Base-by-base conservation (phyloP, 495 filamentous ascomycete genomes). In the Neurospora sp. region DNA sequence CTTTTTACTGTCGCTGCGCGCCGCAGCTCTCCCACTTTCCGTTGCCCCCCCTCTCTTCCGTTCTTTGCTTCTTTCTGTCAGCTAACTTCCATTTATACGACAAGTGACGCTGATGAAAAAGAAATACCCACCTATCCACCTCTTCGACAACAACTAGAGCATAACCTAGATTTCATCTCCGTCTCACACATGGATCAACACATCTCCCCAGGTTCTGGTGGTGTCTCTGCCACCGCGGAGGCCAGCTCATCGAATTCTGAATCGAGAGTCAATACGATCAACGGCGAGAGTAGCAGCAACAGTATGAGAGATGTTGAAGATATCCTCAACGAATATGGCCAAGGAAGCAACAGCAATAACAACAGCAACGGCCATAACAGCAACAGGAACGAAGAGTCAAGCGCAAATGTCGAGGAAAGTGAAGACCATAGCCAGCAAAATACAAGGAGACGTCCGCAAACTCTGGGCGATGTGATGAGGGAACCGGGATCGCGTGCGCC, bases 391-490 rank as follows among this genome's bases (percentile, higher is more conserved):
- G 37, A 71, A 61, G 53, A 16, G 2, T 3, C 53, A 31, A 12
- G 22, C 22, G 22, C 53, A 31, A 61, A 31, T 61, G 27, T 61
- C 22, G 53, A 16, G 53, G 22, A 61, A 35, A 61, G 12, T 3
- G 53, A 61, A 31, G 22, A 16, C 22, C 53, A 61, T 16, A 35
- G 27, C 12, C 20, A 31, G 5, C 53, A 27, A 31, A 3, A 16
- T 31, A 2, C 8, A 14, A 61, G 22, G 12, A 61, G 46, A 53
- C 22, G 69, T 59, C 71, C 78, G 40, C 76, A 68, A 68, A 84
- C 82, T 37, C 76, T 85, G 14, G 79, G 75, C 71, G 82, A 85
- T 69, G 81, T 79, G 69, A 82, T 84, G 81, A 77, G 82, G 74
- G 83, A 77, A 37, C 83, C 83, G 5, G 82, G 80, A 11, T 76